Conservation (phyloP, 169 alveolate species). For the Cardiosporidium cionae region DNA sequence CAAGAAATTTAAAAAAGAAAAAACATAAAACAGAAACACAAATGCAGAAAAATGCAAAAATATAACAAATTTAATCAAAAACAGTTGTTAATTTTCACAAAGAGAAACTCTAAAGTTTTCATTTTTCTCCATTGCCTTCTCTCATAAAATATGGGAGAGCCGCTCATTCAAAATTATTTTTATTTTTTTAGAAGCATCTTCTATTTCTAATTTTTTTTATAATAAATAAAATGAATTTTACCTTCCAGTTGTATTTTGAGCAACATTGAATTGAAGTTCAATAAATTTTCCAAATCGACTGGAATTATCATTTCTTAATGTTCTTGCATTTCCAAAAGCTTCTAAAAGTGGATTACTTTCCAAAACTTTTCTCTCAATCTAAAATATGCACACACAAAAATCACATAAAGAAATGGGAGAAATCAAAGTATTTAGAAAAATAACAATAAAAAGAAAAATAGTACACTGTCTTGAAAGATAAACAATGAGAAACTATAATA, state of each 20-base stretch:
- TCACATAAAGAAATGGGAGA: not conserved
- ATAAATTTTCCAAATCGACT: conserved; percentile 96
- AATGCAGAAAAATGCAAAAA: too few relatives aligned
- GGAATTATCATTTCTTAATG: conserved; percentile 79
- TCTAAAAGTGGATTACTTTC: conserved; percentile 97
- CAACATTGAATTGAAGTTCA: conserved; percentile 75
- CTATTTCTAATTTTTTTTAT: too few relatives aligned
- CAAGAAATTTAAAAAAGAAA: too few relatives aligned
- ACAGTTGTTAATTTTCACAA: too few relatives aligned
- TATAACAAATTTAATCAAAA: too few relatives aligned
- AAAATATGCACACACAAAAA: conserved; percentile 15
- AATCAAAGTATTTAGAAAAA: not conserved
- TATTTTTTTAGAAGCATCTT: too few relatives aligned
- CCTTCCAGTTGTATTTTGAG: not conserved
- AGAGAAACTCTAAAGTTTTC: too few relatives aligned
- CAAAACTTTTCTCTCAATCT: conserved; percentile 77
- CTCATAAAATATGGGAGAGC: too few relatives aligned
- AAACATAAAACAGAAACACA: too few relatives aligned
- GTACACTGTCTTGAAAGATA: not conserved
- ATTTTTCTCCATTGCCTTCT: too few relatives aligned
- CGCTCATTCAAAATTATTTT: too few relatives aligned
- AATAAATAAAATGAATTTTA: not conserved
- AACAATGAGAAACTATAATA: not conserved
- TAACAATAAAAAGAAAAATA: not conserved
- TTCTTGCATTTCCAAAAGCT: conserved; percentile 98